phyloP scores from a whole-genome alignment of 2,329 filamentous ascomycete genomes.

The Lecanosticta acicola region DNA sequence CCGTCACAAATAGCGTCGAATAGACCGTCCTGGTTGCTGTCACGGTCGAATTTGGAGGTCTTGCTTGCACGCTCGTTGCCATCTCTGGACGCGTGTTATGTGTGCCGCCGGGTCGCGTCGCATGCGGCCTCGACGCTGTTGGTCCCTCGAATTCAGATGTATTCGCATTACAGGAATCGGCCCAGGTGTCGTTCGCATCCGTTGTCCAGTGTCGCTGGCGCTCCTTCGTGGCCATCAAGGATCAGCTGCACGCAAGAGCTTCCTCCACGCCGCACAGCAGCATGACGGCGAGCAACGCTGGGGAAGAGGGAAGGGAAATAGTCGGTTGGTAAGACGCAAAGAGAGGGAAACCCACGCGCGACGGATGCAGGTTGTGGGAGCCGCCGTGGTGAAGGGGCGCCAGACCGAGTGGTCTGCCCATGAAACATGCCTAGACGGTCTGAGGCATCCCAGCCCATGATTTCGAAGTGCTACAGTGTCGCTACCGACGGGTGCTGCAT shows the following conservation, averaged over 20 bases:
- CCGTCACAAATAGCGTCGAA: neutral
- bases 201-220: neutral
- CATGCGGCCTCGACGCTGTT: neutral
- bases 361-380: neutral
- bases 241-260: neutral
- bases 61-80: neutral
- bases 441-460: too few relatives aligned
- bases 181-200: neutral
- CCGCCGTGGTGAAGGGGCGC: neutral
- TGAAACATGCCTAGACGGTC: neutral
- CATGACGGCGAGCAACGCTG: neutral
- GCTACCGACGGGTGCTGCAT: too few relatives aligned
- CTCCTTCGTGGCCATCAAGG: neutral
- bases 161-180: neutral
- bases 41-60: neutral
- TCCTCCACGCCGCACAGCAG: neutral
- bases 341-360: neutral
- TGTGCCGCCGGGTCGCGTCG: neutral
- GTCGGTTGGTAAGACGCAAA: neutral
- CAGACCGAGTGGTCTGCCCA: neutral
- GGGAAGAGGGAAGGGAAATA: neutral
- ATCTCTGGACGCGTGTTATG: neutral
- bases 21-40: neutral
- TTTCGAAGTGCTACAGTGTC: too few relatives aligned
- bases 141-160: neutral